phyloP scores from a whole-genome alignment of 2,329 filamentous ascomycete genomes.

The Chrysoporthe cubensis region DNA sequence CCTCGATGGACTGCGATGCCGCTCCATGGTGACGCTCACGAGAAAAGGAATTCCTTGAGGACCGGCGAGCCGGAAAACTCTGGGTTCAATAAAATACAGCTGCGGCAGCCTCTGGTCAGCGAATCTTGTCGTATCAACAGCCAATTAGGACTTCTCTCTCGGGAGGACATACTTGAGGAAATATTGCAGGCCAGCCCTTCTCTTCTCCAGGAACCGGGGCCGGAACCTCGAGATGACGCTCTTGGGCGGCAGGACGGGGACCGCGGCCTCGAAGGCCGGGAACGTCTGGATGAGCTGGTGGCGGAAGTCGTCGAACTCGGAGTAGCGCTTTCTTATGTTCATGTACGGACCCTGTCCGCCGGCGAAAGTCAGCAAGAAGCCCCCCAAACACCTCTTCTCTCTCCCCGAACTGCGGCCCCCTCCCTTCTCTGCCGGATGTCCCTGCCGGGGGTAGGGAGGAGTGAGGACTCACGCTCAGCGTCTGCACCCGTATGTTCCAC shows the following conservation, averaged over 20 bases:
- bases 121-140: no score
- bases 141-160: rapidly evolving
- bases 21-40: conserved; percentile 40
- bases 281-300: conserved; percentile 76
- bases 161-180: conserved; percentile 78
- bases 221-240: conserved; percentile 86
- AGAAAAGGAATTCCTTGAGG: conserved; percentile 87
- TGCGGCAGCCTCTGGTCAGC: conserved; percentile 41
- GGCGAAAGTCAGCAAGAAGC: not conserved
- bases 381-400: no score
- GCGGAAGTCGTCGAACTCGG: conserved; percentile 87
- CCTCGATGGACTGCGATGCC: not conserved
- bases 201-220: conserved; percentile 81
- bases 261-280: conserved; percentile 79
- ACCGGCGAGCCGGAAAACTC: conserved; percentile 92
- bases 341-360: conserved; percentile 58
- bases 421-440: not conserved
- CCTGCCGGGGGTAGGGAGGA: not conserved
- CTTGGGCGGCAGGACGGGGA: conserved; percentile 90
- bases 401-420: not conserved
- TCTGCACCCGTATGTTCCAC: conserved; percentile 89
- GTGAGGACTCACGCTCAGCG: conserved; percentile 69
- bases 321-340: conserved; percentile 76
- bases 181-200: conserved; percentile 82
- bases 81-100: conserved; percentile 88